Base-by-base conservation (phyloP, 225 moss, liverwort and hornwort species). In the Polytrichum formosum region DNA sequence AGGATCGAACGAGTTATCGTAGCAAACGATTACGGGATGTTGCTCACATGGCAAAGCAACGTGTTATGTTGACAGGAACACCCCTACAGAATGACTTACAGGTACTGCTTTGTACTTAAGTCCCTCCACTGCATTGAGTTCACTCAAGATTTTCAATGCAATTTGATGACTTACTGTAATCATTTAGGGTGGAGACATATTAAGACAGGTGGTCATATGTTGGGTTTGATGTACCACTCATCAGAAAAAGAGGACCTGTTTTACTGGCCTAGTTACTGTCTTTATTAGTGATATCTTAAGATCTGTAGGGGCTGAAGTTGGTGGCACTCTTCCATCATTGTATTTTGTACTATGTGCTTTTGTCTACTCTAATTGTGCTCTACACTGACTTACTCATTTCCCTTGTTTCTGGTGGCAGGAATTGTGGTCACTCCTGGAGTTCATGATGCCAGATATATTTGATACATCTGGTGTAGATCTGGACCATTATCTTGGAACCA, bases 81-180 rank as follows among this genome's bases (percentile, higher is more conserved):
- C 94, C 97, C 25, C 83, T 97, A 72, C 97, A 97, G 69, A 97
- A 97, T 68, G 97, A 97, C 68, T 82, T 97, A 30, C 92, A 97
- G 86, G 89, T 89, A 67, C 46, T 70, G 65, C 27, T 53, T 31
- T 17, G 20, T 13, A 56, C 65, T 61, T 16, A 46, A 77, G 46
- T 16, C 13, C 46, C 46, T 46, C 46, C 46, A 46, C 46, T 46
- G 46, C 46, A 46, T 46, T 46, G 46, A 46, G 16, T 46, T 16
- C 13, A 16, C 46, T 46, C 46, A 46, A 46, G 46, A 46, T 46
- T 46, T 46, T 13, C 46, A 46, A 46, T 13, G 46, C 13, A 46
- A 46, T 16, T 46, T 16, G 1, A 16, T 46, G 46, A 46, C 16
- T 13, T 16, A 16, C 16, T 46, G 10, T 46, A 46, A 46, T 46